Evolutionary conservation across 768 basidiomycete genomes (phyloP), one percentile per base, ranked within the genome.

Genomic region (Daedaleopsis nitida): DNA sequence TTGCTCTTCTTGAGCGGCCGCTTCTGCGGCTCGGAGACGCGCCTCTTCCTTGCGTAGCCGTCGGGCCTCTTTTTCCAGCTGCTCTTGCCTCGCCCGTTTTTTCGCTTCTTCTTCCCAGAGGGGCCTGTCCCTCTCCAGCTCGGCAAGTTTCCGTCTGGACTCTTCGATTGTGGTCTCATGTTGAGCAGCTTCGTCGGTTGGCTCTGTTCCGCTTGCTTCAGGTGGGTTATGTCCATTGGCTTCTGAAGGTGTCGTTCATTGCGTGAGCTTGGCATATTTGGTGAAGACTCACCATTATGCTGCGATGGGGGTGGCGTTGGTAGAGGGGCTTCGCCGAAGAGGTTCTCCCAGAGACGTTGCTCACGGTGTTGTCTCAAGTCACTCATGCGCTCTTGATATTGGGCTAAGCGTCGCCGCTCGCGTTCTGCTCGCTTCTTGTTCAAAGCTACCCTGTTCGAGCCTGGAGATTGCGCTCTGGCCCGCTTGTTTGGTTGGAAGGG

Each of bases 81-180:
- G 70, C 59, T 81, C 77, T 63, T 80, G 77, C 63, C 83, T 80
- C 58, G 74, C 74, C 19, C 85, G 78, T 66, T 75, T 75, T 52
- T 74, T 79, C 11, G 82, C 83, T 38, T 77, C 76, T 63, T 77
- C 79, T 66, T 88, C 85, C 85, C 85, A 88, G 11, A 86, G 60
- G 0, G 86, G 87, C 19, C 80, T 70, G 71, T 89, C 87, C 48
- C 74, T 76, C 66, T 89, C 87, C 2, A 90, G 81, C 64, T 90
- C 86, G 5, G 83, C 85, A 42, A 89, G 76, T 67, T 89, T 91
- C 44, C 83, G 80, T 45, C 84, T 81, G 5, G 88, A 88, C 69
- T 88, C 85, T 19, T 80, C 84, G 60, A 90, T 83, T 27, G 74
- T 75, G 14, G 78, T 78, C 47, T 68, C 73, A 52, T 76, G 78